phyloP scores from a whole-genome alignment of 352 stramenopile genomes.

The Blastocystis sp. region DNA sequence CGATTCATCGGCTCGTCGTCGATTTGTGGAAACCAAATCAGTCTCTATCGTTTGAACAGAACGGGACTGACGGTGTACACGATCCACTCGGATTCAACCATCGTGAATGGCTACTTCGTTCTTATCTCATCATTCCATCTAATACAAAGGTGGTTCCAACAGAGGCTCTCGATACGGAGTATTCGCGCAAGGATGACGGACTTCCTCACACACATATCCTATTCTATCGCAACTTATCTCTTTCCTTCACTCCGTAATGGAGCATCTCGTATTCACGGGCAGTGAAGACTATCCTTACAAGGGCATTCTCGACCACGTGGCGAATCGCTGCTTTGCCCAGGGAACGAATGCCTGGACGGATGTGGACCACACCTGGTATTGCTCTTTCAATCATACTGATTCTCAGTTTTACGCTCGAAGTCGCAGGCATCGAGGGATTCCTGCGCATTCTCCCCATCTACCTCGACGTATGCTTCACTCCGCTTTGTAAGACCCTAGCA shows the following conservation, averaged over 20 bases:
- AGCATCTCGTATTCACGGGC: constrained; percentile 79
- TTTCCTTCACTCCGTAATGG: constrained; percentile 64
- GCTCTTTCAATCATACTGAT: neutral
- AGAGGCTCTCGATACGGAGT: constrained; percentile 60
- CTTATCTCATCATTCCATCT: neutral
- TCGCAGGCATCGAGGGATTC: constrained; percentile 77
- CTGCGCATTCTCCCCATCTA: constrained; percentile 78
- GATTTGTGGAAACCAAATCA: neutral
- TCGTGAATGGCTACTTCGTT: constrained; percentile 57
- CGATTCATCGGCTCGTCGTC: neutral
- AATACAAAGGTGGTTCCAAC: constrained; percentile 56
- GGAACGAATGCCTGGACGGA: constrained; percentile 79
- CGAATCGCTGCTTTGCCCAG: constrained; percentile 78
- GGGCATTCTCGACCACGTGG: constrained; percentile 78
- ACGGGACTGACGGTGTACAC: constrained; percentile 32
- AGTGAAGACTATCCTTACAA: constrained; percentile 77
- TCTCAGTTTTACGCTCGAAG: constrained; percentile 76
- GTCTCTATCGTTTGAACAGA: constrained; percentile 18
- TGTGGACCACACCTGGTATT: constrained; percentile 78
- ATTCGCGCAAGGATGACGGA: constrained; percentile 76
- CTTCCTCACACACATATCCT: constrained; percentile 77
- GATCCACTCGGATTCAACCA: constrained; percentile 13
- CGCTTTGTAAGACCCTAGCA: constrained; percentile 57
- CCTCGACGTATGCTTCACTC: constrained; percentile 74
- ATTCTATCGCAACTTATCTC: neutral